These are phyloP conservation scores for Lodderomyces pseudojiufengensis DNA, from an alignment of 1,139 yeast species.

Conservation along the genomic window DNA sequence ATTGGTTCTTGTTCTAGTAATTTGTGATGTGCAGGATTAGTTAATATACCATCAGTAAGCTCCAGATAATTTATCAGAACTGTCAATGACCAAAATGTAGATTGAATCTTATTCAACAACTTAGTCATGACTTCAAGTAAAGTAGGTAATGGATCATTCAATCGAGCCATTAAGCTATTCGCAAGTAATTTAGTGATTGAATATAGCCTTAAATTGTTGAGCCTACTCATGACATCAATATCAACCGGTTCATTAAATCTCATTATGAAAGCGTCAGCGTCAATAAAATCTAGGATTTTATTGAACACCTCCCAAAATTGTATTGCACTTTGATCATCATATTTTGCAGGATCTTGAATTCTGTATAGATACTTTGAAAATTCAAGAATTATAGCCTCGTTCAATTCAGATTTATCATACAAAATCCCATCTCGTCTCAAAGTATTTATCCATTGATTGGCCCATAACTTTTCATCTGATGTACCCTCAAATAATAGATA, in stretches of 20 bases:
- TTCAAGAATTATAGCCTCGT: conserved; percentile 48
- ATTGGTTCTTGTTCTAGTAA: conserved; percentile 6
- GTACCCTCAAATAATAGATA: conserved; percentile 53
- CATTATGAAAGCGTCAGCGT: conserved; percentile 35
- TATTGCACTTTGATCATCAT: conserved; percentile 39
- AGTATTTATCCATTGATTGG: conserved; percentile 17
- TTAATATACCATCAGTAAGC: conserved; percentile 50
- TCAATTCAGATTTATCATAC: conserved; percentile 16
- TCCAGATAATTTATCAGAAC: conserved; percentile 51
- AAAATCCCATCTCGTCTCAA: conserved; percentile 6
- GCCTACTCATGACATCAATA: conserved; percentile 38
- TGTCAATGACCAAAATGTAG: conserved; percentile 49
- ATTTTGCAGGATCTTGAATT: conserved; percentile 51
- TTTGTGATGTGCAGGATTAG: conserved; percentile 34
- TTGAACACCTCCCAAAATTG: conserved; percentile 52
- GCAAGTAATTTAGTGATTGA: conserved; percentile 45
- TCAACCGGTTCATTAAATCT: conserved; percentile 43
- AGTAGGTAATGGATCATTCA: conserved; percentile 53
- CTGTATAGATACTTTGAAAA: conserved; percentile 46
- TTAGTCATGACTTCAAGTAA: conserved; percentile 45
- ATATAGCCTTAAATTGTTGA: conserved; percentile 37
- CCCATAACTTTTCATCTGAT: conserved; percentile 36
- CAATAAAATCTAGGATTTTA: conserved; percentile 38
- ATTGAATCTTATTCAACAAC: conserved; percentile 36
- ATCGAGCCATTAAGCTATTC: conserved; percentile 48